phyloP scores from a whole-genome alignment of 2,329 filamentous ascomycete genomes.

The Podosphaera fusca region DNA sequence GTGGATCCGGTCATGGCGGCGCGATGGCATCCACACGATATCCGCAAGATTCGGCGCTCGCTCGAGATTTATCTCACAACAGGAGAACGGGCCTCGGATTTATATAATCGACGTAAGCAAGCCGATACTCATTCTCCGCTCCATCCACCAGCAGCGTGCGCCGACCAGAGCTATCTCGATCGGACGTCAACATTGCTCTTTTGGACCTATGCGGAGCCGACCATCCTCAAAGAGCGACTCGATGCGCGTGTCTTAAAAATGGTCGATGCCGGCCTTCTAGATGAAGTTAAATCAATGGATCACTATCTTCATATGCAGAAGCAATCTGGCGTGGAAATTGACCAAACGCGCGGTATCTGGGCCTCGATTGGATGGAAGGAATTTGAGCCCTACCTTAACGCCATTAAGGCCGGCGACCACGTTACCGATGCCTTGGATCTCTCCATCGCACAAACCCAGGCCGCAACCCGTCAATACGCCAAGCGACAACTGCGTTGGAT shows the following conservation, averaged over 20 bases:
- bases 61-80: slow-evolving; percentile 76
- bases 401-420: slow-evolving; percentile 19
- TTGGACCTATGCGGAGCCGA: slow-evolving; percentile 62
- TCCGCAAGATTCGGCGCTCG: slow-evolving; percentile 70
- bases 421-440: slow-evolving; percentile 30
- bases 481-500: slow-evolving; percentile 75
- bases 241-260: slow-evolving; percentile 66
- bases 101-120: slow-evolving; percentile 56
- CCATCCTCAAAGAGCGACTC: slow-evolving; percentile 45
- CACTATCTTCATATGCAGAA: slow-evolving; percentile 22
- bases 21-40: slow-evolving; percentile 84
- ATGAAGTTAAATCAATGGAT: slow-evolving; percentile 33
- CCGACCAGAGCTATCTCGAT: not conserved
- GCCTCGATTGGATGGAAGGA: slow-evolving; percentile 94
- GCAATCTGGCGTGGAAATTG: slow-evolving; percentile 29
- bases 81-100: slow-evolving; percentile 58
- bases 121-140: slow-evolving; percentile 14
- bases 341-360: slow-evolving; percentile 73
- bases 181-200: slow-evolving; percentile 30
- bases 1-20: slow-evolving; percentile 79
- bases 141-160: not conserved
- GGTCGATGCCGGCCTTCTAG: slow-evolving; percentile 41
- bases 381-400: slow-evolving; percentile 47
- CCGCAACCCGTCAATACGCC: slow-evolving; percentile 70
- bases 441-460: slow-evolving; percentile 54